Evolutionary conservation across 345 rosid species (phyloP), one percentile per base, ranked within the genome.

Genomic region (Hibiscus tridactylites): DNA sequence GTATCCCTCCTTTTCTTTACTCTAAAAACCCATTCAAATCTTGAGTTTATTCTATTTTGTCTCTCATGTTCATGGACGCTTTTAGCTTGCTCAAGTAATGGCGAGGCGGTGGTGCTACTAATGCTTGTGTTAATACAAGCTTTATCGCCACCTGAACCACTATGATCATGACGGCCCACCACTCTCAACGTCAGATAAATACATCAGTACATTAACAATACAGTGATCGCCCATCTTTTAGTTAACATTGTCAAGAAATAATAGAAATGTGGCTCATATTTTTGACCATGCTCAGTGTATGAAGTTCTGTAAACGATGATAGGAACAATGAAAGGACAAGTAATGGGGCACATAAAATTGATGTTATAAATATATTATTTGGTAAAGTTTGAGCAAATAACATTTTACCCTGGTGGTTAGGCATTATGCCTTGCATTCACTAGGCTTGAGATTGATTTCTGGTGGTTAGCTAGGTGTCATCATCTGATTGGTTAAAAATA

Each of bases 11-110:
- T 21, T 1, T 28, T 28, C 1, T 28, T 28, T 28, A 28, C 29
- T 28, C 29, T 28, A 21, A 28, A 28, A 28, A 28, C 29, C 98
- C 98, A 79, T 73, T 85, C 74, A 33, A 4, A 5, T 6, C 1
- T 49, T 24, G 24, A 3, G 3, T 49, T 29, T 29, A 6, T 57
- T 65, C 66, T 83, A 80, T 79, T 78, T 91, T 89, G 89, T 90
- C 95, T 89, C 82, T 89, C 85, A 90, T 90, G 71, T 85, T 86
- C 44, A 92, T 96, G 99, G 97, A 96, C 84, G 90, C 99, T 80
- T 92, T 96, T 79, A 89, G 91, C 82, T 84, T 96, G 82, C 98
- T 96, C 76, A 90, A 90, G 84, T 92, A 88, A 87, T 91, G 97
- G 98, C 83, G 92, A 58, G 87, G 79, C n/a, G 82, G 75, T 1